phyloP scores from a whole-genome alignment of 2,329 filamentous ascomycete species.

The Paraphaeosphaeria sporulosa region DNA sequence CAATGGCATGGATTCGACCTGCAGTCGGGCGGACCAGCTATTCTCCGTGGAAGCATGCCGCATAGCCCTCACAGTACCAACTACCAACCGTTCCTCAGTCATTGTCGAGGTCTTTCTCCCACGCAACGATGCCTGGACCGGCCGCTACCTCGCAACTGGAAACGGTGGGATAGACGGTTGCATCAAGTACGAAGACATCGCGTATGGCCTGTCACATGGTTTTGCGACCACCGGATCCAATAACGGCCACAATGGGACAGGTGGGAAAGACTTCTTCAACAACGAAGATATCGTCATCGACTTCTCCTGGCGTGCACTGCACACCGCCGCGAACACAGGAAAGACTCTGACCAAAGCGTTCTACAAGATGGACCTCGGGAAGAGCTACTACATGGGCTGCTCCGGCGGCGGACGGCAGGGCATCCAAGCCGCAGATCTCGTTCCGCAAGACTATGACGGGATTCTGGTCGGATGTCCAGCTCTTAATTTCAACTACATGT shows the following conservation, averaged over 20 bases:
- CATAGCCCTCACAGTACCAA: conserved; percentile 52
- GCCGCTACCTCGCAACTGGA: conserved; percentile 49
- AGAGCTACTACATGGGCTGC: conserved; percentile 45
- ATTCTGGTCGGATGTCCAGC: conserved; percentile 43
- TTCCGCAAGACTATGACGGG: conserved; percentile 45
- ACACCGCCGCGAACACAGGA: conserved; percentile 49
- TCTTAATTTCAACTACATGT: conserved; percentile 39
- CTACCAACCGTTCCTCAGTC: conserved; percentile 51
- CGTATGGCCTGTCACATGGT: conserved; percentile 45
- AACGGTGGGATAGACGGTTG: conserved; percentile 55
- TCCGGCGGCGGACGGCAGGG: conserved; percentile 46
- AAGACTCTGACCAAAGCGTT: conserved; percentile 49
- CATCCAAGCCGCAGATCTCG: conserved; percentile 35
- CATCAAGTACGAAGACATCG: conserved; percentile 50
- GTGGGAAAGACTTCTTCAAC: conserved; percentile 53
- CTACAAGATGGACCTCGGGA: conserved; percentile 43
- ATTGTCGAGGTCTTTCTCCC: conserved; percentile 51
- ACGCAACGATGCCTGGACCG: conserved; percentile 45
- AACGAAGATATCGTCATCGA: conserved; percentile 57
- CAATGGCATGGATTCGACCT: conserved; percentile 24
- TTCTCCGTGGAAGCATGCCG: conserved; percentile 52
- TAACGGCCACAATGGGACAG: conserved; percentile 54
- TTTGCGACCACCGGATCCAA: conserved; percentile 52
- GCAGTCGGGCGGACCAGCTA: conserved; percentile 42
- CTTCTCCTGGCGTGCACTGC: conserved; percentile 56